These are phyloP conservation scores for Chytriomyces sp. DNA, from an alignment of 192 early-diverging fungal genomes.

Conservation along the genomic window DNA sequence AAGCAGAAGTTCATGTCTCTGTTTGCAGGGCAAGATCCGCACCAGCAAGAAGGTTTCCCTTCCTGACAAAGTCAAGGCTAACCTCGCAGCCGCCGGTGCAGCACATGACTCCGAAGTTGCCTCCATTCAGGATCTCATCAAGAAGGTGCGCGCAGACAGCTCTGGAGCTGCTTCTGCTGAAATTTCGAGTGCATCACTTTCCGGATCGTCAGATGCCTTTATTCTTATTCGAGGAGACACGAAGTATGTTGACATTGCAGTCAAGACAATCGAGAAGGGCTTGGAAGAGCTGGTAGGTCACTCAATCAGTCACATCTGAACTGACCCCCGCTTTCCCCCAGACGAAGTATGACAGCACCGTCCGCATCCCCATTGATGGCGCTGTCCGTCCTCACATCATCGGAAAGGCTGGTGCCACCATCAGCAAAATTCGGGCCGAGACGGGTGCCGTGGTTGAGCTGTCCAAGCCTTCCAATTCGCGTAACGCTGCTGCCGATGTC, in stretches of 20 bases:
- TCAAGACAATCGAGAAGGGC: conserved; percentile 20
- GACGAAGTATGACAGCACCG: conserved; percentile 54
- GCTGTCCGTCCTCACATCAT: conserved; percentile 66
- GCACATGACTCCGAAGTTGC: conserved; percentile 30
- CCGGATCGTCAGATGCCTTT: conserved; percentile 24
- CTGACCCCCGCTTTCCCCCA: conserved; percentile 34
- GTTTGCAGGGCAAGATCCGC: conserved; percentile 39
- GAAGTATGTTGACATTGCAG: conserved; percentile 30
- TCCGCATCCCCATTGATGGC: conserved; percentile 35
- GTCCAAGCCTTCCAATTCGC: neutral
- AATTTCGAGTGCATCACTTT: conserved; percentile 15
- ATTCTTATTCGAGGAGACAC: conserved; percentile 45
- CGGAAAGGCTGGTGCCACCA: conserved; percentile 72
- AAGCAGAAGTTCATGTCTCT: neutral
- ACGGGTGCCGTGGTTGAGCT: conserved; percentile 68
- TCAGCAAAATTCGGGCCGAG: conserved; percentile 68
- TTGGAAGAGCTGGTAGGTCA: conserved; percentile 34
- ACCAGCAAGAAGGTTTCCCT: conserved; percentile 36
- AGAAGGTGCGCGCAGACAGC: conserved; percentile 38
- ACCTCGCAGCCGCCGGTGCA: conserved; percentile 25
- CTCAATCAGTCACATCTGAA: neutral
- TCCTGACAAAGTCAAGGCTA: conserved; percentile 36
- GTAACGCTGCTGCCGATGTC: conserved; percentile 24
- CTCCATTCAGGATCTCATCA: conserved; percentile 47
- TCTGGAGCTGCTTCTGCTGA: conserved; percentile 36